Percentiles rank a stretch among this genome's conserved stretches.
Evolutionary conservation across 139 green algal genomes (phyloP).

Genomic region (Chlorella sp.): DNA sequence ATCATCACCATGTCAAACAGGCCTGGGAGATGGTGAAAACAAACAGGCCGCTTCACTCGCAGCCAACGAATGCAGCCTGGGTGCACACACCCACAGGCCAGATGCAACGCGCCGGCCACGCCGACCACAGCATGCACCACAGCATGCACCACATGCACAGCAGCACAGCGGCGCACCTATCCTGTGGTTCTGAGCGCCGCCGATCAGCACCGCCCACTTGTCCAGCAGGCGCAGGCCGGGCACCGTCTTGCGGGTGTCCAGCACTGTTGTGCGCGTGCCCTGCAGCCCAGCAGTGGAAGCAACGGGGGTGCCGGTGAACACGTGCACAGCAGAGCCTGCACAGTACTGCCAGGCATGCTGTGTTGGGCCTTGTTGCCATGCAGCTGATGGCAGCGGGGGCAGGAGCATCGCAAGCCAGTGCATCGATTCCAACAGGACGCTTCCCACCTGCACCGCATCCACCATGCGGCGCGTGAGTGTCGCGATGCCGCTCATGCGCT

Average conservation of each 20-base stretch:
- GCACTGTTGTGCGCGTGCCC: slow-evolving; percentile 52
- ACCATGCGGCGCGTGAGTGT: slow-evolving; percentile 87
- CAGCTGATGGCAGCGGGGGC: too few relatives aligned
- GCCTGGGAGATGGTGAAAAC: neutral
- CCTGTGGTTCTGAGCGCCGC: slow-evolving; percentile 82
- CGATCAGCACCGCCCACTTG: slow-evolving; percentile 98
- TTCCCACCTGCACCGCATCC: slow-evolving; percentile 30
- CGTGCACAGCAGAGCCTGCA: too few relatives aligned
- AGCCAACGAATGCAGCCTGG: too few relatives aligned
- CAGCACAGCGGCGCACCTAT: slow-evolving; percentile 56
- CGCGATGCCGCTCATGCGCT: slow-evolving; percentile 95
- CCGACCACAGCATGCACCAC: too few relatives aligned
- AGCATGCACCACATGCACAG: too few relatives aligned
- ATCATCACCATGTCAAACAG: slow-evolving; percentile 99
- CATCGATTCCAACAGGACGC: neutral
- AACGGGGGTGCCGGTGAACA: too few relatives aligned
- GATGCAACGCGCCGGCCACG: too few relatives aligned
- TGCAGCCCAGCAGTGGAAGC: neutral
- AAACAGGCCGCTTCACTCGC: too few relatives aligned
- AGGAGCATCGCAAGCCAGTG: neutral
- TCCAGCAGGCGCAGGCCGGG: slow-evolving; percentile 94
- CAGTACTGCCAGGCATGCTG: too few relatives aligned
- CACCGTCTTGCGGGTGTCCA: slow-evolving; percentile 98
- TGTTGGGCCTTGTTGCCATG: too few relatives aligned
- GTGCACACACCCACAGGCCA: too few relatives aligned